phyloP scores from a whole-genome alignment of 2,329 filamentous ascomycete genomes.

The Didymella sp. region DNA sequence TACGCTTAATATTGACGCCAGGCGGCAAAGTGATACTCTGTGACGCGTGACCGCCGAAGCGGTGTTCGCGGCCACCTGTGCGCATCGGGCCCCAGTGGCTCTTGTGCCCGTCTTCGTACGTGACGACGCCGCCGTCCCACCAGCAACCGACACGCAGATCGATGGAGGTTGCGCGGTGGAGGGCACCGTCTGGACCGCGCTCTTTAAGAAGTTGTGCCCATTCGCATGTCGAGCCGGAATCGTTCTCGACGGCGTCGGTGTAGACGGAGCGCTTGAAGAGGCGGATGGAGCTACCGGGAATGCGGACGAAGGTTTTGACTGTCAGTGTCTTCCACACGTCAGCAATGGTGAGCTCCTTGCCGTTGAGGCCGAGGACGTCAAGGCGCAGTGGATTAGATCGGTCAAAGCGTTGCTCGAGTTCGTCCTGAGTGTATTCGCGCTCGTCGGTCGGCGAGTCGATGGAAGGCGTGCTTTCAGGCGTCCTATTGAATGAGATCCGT shows the following conservation, averaged over 20 bases:
- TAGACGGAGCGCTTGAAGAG: conserved; percentile 51
- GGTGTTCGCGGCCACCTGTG: conserved; percentile 33
- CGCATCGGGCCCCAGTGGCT: conserved; percentile 52
- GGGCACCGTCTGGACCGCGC: conserved; percentile 34
- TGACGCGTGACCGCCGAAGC: conserved; percentile 45
- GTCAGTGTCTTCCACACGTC: conserved; percentile 47
- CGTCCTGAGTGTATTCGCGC: conserved; percentile 29
- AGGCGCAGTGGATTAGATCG: conserved; percentile 40
- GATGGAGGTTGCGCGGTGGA: conserved; percentile 53
- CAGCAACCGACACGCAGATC: conserved; percentile 55
- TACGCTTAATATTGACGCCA: conserved; percentile 39
- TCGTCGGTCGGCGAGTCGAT: conserved; percentile 23
- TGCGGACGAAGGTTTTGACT: conserved; percentile 42
- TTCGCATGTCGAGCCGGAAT: conserved; percentile 14
- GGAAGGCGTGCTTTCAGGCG: conserved; percentile 24
- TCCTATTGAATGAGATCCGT: conserved; percentile 38
- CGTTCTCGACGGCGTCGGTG: conserved; percentile 3
- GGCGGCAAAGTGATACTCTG: conserved; percentile 36
- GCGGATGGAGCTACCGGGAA: conserved; percentile 51
- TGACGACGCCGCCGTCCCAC: conserved; percentile 57
- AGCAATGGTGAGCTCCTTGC: conserved; percentile 42
- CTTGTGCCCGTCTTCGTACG: conserved; percentile 54
- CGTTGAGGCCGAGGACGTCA: conserved; percentile 51
- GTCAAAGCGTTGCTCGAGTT: conserved; percentile 46
- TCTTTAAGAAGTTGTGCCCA: conserved; percentile 31